Base-by-base conservation (phyloP, 768 basidiomycete genomes). In the Imleria badia region DNA sequence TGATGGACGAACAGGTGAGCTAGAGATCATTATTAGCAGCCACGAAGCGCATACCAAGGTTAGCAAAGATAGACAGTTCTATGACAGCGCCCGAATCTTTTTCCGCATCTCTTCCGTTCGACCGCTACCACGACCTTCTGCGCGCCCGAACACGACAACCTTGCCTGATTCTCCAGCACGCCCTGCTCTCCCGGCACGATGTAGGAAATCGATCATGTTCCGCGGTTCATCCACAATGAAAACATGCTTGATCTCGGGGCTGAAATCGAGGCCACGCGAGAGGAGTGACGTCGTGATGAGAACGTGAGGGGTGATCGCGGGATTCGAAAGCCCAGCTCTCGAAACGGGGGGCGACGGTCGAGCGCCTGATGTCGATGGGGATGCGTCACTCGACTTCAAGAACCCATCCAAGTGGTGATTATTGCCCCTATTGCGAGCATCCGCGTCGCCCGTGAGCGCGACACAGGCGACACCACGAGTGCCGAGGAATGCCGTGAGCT, bases 161-260 rank as follows among this genome's bases (percentile, higher is more conserved):
- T 79, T 84, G 1, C 89, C 90, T 26, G 70, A 66, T 65, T 78
- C 69, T 0, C 90, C 90, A 5, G 91, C 91, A 30, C 93, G 75
- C 3, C 86, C 93, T 0, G 89, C 80, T 44, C 94, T 75, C 15
- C 94, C 94, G 0, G 94, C 94, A 5, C 94, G 85, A 72, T 97
- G 94, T 55, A 97, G 69, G 67, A 96, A 95, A 69, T 97, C 94
- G 36, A 95, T 80, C 78, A 89, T 89, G 67, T 93, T 95, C 60
- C 89, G 76, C 19, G 94, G 94, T 64, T 89, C 84, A 61, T 96
- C 94, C 22, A 91, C 79, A 59, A 96, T 86, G 68, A 97, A 87
- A 3, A 96, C 89, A 62, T 94, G 85, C 57, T 81, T 79, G 60
- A 96, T 83, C 5, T 75, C 74, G 0, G 91, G 85, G 14, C 84